Evolutionary conservation across 140 eudicot species (phyloP).

Genomic region (Stevia rebaudiana): DNA sequence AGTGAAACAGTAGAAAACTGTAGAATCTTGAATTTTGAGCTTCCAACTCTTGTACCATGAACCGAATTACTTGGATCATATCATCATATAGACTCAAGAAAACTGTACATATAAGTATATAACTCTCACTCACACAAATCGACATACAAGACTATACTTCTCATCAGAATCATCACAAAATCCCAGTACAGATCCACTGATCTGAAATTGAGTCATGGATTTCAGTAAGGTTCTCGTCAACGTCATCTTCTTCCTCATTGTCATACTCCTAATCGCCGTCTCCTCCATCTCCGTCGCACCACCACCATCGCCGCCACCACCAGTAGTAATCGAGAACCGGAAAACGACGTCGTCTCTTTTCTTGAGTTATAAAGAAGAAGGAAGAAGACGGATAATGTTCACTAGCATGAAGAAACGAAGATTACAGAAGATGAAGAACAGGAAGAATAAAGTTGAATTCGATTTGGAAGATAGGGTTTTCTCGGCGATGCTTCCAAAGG

Average conservation of each 20-base stretch:
- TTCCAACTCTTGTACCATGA: conserved; percentile 24
- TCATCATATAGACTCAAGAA: not conserved
- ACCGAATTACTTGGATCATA: conserved; percentile 6
- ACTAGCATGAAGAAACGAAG: conserved; percentile 26
- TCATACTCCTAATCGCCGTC: conserved; percentile 16
- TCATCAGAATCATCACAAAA: conserved; percentile 11
- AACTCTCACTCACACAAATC: conserved; percentile 1
- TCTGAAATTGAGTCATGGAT: conserved; percentile 21
- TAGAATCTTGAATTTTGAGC: conserved; percentile 20
- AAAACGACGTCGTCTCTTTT: conserved; percentile 29
- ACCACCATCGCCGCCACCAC: conserved; percentile 5
- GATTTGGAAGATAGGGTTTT: conserved; percentile 26
- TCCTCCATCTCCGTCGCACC: conserved; percentile 10
- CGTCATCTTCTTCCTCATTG: conserved; percentile 16
- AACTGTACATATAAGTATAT: not conserved
- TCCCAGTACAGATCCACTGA: conserved; percentile 10
- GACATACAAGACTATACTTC: not conserved
- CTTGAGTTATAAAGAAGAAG: conserved; percentile 17
- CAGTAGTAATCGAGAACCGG: conserved; percentile 16
- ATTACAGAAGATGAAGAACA: conserved; percentile 6
- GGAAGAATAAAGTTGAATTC: not conserved
- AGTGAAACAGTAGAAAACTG: conserved; percentile 12
- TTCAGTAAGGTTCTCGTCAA: conserved; percentile 5
- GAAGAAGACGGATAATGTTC: conserved; percentile 19
- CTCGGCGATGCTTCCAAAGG: conserved; percentile 79